These are phyloP conservation scores for Melanopsichium pennsylvanicum DNA, from an alignment of 1,284 basidiomycete genomes.

Conservation along the genomic window DNA sequence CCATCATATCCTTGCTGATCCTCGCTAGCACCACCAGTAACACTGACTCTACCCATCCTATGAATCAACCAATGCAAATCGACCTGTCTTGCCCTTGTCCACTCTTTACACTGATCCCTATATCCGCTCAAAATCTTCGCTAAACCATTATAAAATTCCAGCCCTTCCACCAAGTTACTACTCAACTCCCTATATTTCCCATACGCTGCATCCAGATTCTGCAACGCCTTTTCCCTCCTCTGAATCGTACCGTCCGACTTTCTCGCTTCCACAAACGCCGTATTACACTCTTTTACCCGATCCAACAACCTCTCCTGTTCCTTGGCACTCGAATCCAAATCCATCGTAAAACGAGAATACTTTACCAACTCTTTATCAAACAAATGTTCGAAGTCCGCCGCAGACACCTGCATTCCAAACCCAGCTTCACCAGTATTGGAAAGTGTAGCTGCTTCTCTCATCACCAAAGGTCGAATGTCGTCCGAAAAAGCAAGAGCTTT, in stretches of 20 bases:
- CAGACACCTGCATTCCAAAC: too few relatives aligned
- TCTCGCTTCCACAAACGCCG: conserved; percentile 79
- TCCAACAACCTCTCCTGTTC: conserved; percentile 76
- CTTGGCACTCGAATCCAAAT: conserved; percentile 72
- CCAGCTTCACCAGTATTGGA: too few relatives aligned
- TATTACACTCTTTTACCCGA: conserved; percentile 78
- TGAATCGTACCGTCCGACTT: conserved; percentile 80
- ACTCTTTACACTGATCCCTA: conserved; percentile 42
- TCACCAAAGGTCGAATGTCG: conserved; percentile 77
- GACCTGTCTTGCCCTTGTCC: conserved; percentile 45
- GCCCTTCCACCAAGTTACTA: conserved; percentile 85
- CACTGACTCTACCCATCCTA: conserved; percentile 16
- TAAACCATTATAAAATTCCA: conserved; percentile 69
- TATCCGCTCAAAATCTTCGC: conserved; percentile 47
- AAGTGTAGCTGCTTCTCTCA: conserved; percentile 72
- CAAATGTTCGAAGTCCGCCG: conserved; percentile 75
- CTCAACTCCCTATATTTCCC: conserved; percentile 87
- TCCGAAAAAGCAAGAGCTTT: conserved; percentile 75
- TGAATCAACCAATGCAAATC: conserved; percentile 37
- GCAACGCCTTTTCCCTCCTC: conserved; percentile 82
- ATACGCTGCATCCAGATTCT: conserved; percentile 86
- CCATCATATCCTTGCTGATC: too few relatives aligned
- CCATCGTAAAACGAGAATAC: conserved; percentile 77
- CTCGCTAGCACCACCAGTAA: conserved; percentile 1
- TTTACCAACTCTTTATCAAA: conserved; percentile 81